Evolutionary conservation across 768 basidiomycete genomes (phyloP), one percentile per base, ranked within the genome.

Genomic region (Chalciporus pseudorubinellus): DNA sequence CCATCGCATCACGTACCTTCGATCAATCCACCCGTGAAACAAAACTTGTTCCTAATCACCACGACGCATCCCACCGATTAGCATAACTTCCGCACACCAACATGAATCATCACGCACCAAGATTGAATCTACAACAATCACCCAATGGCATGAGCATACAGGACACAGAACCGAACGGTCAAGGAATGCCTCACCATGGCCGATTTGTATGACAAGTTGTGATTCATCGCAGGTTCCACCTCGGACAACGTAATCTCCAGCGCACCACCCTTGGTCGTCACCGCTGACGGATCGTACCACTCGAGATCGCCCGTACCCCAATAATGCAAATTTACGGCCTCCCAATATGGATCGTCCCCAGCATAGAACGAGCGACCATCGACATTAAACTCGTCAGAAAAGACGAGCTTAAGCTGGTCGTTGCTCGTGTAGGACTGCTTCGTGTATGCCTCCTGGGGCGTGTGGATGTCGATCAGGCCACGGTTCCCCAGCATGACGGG

Each of bases 381-480:
- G 20, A 63, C 65, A 52, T 92, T 81, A 66, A 93, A 93, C 72
- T 92, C 91, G 63, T 93, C 90, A 1, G 82, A 85, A 68, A 90
- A 93, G 16, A 90, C 82, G 47, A 88, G 72, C 70, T 75, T 67
- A 61, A 70, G 38, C 4, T 72, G 70, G 28, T 70, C 66, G 14
- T 68, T 8, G 1, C 67, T 59, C 59, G 52, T 70, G 61, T 76
- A 83, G 0, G 71, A 66, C 39, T 63, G 57, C 46, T 69, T 73
- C 42, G 64, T 74, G 70, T 75, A 69, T 20, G 67, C 66, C 16
- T 76, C 70, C 53, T 69, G 18, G 9, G 83, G 84, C 0, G 84
- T 84, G 39, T 81, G 74, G 19, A 70, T 44, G 55, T 85, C 84
- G 55, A 85, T 78, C 41, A 84, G 66, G 12, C 72, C 75, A 39